A percentile compares a stretch with the other conserved stretches of the same genome.
These are phyloP conservation scores for Alternaria alternata DNA, from an alignment of 2,329 filamentous ascomycete genomes.

Conservation along the genomic window DNA sequence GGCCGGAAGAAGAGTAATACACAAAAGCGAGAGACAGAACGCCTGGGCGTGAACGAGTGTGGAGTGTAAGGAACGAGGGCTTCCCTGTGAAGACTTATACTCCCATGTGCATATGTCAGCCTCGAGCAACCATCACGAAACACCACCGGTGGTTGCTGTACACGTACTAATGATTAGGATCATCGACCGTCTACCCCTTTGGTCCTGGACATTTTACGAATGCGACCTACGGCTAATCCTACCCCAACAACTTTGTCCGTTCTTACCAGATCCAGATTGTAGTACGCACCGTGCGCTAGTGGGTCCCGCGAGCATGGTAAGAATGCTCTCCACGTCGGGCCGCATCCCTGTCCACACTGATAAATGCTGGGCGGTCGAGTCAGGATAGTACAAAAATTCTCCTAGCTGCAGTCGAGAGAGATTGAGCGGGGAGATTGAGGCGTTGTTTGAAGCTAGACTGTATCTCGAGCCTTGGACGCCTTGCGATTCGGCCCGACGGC, in stretches of 20 bases:
- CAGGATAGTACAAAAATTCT: neutral
- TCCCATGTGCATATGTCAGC: conserved; percentile 1
- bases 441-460: conserved; percentile 6
- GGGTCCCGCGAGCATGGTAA: neutral
- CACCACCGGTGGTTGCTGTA: neutral
- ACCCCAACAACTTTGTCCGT: neutral
- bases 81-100: conserved; percentile 10
- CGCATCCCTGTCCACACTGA: neutral
- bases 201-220: neutral
- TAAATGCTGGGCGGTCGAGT: neutral
- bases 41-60: conserved; percentile 1
- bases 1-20: conserved; percentile 5
- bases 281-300: conserved; percentile 2
- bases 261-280: neutral
- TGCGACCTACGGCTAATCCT: neutral
- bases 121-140: neutral
- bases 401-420: conserved; percentile 1
- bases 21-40: conserved; percentile 11
- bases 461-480: neutral
- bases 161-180: conserved; percentile 12
- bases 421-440: conserved; percentile 1
- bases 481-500: neutral
- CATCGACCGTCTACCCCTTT: conserved; percentile 3
- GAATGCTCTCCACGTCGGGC: neutral
- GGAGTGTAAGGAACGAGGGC: neutral